phyloP scores from a whole-genome alignment of 1,284 basidiomycete species.

The Quambalaria eucalypti region DNA sequence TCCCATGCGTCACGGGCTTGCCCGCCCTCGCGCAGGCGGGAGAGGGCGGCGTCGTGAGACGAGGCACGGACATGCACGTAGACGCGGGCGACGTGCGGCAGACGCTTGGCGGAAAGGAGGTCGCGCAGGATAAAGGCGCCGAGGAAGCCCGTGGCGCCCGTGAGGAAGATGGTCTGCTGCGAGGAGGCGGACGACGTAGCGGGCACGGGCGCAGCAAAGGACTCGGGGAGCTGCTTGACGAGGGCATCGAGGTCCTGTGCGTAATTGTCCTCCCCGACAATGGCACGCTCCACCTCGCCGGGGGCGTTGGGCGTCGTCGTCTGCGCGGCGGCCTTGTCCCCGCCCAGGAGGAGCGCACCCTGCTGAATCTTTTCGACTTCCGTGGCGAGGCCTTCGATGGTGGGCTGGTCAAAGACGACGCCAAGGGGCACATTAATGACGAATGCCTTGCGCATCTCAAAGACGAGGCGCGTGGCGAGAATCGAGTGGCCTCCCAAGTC shows the following conservation, averaged over 20 bases:
- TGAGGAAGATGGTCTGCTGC: slow-evolving; percentile 72
- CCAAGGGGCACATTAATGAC: slow-evolving; percentile 85
- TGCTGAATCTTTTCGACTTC: slow-evolving; percentile 71
- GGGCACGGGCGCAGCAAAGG: slow-evolving; percentile 10
- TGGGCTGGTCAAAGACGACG: slow-evolving; percentile 85
- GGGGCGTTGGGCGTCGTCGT: slow-evolving; percentile 16
- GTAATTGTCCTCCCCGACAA: slow-evolving; percentile 55
- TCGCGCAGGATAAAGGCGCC: slow-evolving; percentile 85
- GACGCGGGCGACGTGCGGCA: slow-evolving; percentile 67
- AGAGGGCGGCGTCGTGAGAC: slow-evolving; percentile 59
- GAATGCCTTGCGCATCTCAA: slow-evolving; percentile 88
- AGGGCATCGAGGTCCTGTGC: slow-evolving; percentile 68
- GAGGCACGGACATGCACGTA: slow-evolving; percentile 80
- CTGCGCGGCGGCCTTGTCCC: background rate
- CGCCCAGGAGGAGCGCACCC: slow-evolving; percentile 67
- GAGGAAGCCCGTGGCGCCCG: slow-evolving; percentile 93
- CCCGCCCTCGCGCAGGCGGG: slow-evolving; percentile 67
- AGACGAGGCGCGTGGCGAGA: slow-evolving; percentile 89
- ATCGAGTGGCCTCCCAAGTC: slow-evolving; percentile 98
- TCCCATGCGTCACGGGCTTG: slow-evolving; percentile 83
- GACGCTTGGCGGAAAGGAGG: slow-evolving; percentile 56
- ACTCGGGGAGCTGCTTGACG: slow-evolving; percentile 46
- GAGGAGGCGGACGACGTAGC: background rate
- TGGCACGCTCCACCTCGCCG: slow-evolving; percentile 34
- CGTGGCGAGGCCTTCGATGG: slow-evolving; percentile 67